Base-by-base conservation (phyloP, 805 yeast species). In the Hanseniaspora pseudoguilliermondii region DNA sequence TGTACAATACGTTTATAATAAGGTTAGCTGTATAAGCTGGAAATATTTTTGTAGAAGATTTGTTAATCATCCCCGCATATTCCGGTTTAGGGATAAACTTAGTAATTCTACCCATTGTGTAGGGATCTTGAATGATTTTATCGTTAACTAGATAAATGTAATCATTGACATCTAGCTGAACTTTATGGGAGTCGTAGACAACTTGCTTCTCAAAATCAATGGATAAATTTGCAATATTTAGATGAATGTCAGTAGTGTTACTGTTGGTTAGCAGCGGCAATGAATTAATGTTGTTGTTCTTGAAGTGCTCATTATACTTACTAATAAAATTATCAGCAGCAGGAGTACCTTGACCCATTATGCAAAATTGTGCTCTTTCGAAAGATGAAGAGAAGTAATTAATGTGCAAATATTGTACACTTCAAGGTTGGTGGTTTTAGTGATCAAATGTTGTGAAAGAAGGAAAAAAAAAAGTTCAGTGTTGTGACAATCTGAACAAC, bases 61-160 rank as follows among this genome's bases (percentile, higher is more conserved):
- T 57, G 10, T 57, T 51, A 13, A 65, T 64, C 16, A 58, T 55
- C 1, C 42, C 40, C 29, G 60, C 54, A 52, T 55, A 65, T 51
- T 62, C 65, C 8, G 61, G 57, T 56, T 60, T 63, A 51, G 67
- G 67, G 3, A 73, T 74, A 61, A 89, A 87, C 16, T 90, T 93
- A 74, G 86, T 78, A 41, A 91, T 75, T 43, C 91, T 74, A 0
- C 95, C 97, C 46, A 93, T 78, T 63, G 88, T 86, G 71, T 85
- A 93, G 0, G 97, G 97, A 63, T 88, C 96, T 2, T 95, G 93
- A 0, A 96, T 88, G 7, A 43, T 32, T 1, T 96, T 96, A 66
- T 88, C 96, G 59, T 93, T 81, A 13, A 90, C 76, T 81, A 90
- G 81, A 65, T 85, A 89, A 10, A 89, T 83, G 58, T 75, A 80